Evolutionary conservation across 176 grass and related monocot genomes (phyloP), one percentile per base, ranked within the genome.

Genomic region (Lolium perenne): DNA sequence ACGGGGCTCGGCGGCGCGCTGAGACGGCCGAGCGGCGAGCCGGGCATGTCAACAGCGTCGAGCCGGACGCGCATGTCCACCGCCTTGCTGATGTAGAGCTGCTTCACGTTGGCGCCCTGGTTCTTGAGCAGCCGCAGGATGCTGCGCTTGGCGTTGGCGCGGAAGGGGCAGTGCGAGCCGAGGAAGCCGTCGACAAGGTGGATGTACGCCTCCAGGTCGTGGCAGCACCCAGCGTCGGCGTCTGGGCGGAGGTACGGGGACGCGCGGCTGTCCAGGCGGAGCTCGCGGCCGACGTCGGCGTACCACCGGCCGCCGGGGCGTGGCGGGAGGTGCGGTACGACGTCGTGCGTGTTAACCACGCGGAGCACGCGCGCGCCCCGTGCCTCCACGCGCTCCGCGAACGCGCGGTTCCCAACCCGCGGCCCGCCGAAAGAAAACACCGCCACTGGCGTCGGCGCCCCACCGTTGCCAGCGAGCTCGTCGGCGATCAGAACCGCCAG

Each of bases 341-440:
- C 60, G 86, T 93, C 92, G 79, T 91, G 74, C 82, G 89, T 75
- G 88, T 93, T 93, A 38, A 93, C 92, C 1, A 93, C 83, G 20
- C 92, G 88, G 22, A 93, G 92, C 79, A 93, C 92, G 32, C 89
- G 83, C 23, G 86, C 92, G 8, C 88, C 92, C 0, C 89, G 83
- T 0, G 79, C 68, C 74, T 86, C 89, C 2, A 91, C 92, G 38
- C 88, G 86, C 21, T 49, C 22, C 20, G 89, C 92, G 83, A 93
- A 93, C 9, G 75, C 80, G 0, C 35, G 14, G 88, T 93, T 35
- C 14, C 92, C 92, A 1, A 91, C 92, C 2, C 89, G 69, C 2
- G 92, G 92, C 0, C 92, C 92, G 4, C 92, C 92, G 76, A 94
- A 94, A 0, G 92, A 91, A 83, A 94, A 91, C 68, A 94, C 92